A percentile compares a stretch with the other conserved stretches of the same genome.
Evolutionary conservation across 257 asterid species (phyloP).

Genomic region (Salvia miltiorrhiza): DNA sequence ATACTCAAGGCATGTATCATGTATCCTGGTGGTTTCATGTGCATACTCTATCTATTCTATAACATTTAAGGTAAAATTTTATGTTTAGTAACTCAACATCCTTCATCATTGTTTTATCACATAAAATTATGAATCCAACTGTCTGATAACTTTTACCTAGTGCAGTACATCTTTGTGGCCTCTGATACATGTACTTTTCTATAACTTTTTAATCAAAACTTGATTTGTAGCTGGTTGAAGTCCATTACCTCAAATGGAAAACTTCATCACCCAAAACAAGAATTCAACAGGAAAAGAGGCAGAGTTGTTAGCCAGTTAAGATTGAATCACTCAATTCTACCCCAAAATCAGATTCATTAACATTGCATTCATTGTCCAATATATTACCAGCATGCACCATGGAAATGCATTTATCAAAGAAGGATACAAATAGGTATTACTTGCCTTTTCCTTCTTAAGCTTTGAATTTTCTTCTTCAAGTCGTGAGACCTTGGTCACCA

Average conservation of each 20-base stretch:
- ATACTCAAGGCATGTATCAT: background rate
- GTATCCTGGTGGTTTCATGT: background rate
- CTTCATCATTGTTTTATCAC: background rate
- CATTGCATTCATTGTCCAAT: background rate
- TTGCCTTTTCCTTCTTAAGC: conserved; percentile 74
- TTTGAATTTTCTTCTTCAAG: conserved; percentile 75
- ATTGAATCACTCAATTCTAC: background rate
- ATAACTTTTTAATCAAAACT: background rate
- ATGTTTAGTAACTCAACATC: background rate
- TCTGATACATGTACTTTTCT: background rate
- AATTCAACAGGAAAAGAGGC: background rate
- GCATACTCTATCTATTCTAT: background rate
- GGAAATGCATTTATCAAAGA: background rate
- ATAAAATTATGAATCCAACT: background rate
- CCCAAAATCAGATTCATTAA: background rate
- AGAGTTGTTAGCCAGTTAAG: background rate
- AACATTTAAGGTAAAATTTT: background rate
- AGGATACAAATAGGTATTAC: background rate
- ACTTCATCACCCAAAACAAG: background rate
- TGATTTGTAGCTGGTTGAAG: background rate
- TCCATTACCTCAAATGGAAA: background rate
- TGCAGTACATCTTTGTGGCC: background rate
- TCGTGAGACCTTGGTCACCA: conserved; percentile 71
- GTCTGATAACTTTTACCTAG: background rate
- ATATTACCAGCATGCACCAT: background rate